Conservation (phyloP, 305 asterid genomes). For the Solanum chacoense region DNA sequence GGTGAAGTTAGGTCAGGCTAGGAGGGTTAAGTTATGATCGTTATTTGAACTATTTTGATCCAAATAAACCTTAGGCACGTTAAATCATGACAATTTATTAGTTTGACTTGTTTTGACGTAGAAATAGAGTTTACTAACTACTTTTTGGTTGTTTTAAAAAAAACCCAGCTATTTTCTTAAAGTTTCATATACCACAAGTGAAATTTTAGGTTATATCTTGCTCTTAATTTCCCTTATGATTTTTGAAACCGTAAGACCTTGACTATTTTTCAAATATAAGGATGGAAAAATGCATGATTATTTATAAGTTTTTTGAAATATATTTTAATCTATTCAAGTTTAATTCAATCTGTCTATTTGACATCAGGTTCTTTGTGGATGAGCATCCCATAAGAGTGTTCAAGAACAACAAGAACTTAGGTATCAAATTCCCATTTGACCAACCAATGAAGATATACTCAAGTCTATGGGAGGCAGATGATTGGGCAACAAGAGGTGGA, state of each 20-base stretch:
- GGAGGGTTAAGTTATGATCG: background rate
- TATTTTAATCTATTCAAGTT: background rate
- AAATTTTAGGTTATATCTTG: background rate
- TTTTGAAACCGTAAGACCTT: background rate
- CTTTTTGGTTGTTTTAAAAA: background rate
- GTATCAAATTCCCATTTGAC: constrained; percentile 59
- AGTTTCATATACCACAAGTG: background rate
- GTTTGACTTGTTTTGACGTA: background rate
- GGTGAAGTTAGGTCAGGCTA: background rate
- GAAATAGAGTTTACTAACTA: background rate
- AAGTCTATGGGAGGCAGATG: constrained; percentile 3
- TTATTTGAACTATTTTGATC: background rate
- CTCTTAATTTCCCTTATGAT: background rate
- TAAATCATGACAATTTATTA: background rate
- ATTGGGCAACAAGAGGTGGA: constrained; percentile 78
- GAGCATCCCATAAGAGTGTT: constrained; percentile 56
- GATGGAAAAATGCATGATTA: background rate
- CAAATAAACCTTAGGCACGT: background rate
- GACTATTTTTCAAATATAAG: background rate
- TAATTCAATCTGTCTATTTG: background rate
- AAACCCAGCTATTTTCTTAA: background rate
- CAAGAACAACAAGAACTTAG: constrained; percentile 54
- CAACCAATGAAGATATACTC: constrained; percentile 80
- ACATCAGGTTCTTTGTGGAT: constrained; percentile 51
- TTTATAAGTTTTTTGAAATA: background rate